Conservation (phyloP, 1,284 basidiomycete species). For the Leccinum subfulvum region DNA sequence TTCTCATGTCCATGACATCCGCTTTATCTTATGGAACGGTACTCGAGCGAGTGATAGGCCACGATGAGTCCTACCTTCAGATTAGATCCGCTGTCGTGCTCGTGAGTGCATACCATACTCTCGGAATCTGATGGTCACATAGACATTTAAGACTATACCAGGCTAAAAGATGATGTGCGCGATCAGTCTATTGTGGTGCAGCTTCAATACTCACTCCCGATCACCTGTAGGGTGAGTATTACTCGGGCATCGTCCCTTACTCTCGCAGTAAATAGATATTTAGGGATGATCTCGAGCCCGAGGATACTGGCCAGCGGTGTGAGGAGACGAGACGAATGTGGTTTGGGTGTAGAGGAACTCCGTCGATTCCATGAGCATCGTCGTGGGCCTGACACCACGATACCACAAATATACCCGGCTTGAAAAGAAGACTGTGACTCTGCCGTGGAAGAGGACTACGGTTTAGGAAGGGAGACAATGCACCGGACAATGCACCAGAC, state of each 20-base stretch:
- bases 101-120: conserved; percentile 32
- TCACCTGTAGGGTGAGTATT: too few relatives aligned
- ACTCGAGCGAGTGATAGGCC: conserved; percentile 60
- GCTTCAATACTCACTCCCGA: too few relatives aligned
- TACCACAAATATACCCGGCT: too few relatives aligned
- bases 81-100: conserved; percentile 56
- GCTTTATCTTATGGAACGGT: conserved; percentile 91
- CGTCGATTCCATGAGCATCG: conserved; percentile 2
- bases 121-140: conserved; percentile 2
- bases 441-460: too few relatives aligned
- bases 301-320: conserved; percentile 35
- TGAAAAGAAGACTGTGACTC: too few relatives aligned
- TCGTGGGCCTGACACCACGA: too few relatives aligned
- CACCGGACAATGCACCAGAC: too few relatives aligned
- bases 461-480: too few relatives aligned
- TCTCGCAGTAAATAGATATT: too few relatives aligned
- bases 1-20: conserved; percentile 25
- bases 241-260: too few relatives aligned
- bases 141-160: neutral
- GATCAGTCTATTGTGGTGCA: too few relatives aligned
- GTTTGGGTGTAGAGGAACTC: conserved; percentile 22
- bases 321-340: conserved; percentile 6
- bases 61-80: conserved; percentile 52
- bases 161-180: too few relatives aligned
- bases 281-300: conserved; percentile 38